These are phyloP conservation scores for Voacanga thouarsii DNA, from an alignment of 257 asterid genomes.

Conservation along the genomic window DNA sequence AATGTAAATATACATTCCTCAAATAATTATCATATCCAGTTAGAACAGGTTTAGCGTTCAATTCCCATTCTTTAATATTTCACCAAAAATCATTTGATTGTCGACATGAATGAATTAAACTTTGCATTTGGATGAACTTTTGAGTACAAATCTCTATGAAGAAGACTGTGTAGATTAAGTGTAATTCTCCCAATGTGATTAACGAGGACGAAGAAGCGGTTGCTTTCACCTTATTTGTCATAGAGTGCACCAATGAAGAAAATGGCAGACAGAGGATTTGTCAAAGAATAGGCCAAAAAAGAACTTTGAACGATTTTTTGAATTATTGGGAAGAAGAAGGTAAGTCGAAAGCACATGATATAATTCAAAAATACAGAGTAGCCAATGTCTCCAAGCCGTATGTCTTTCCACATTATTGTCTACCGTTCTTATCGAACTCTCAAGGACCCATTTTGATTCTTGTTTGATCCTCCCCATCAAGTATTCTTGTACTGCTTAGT, in stretches of 20 bases:
- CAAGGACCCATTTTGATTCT: conserved; percentile 21
- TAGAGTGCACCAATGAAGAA: conserved; percentile 12
- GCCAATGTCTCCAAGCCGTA: not conserved
- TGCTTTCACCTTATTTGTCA: not conserved
- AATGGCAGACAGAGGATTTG: conserved; percentile 14
- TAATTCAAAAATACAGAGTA: not conserved
- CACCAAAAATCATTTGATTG: no score
- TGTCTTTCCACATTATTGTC: not conserved
- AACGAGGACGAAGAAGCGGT: conserved; percentile 6
- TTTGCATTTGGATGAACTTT: no score
- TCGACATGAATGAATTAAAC: no score
- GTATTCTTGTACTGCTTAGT: not conserved
- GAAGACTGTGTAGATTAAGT: not conserved
- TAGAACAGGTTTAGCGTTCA: no score
- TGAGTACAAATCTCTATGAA: no score
- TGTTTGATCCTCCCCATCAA: not conserved
- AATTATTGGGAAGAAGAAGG: conserved; percentile 11
- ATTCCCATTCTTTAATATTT: no score
- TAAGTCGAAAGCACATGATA: not conserved
- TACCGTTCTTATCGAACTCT: not conserved
- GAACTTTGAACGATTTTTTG: conserved; percentile 13
- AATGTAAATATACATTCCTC: no score
- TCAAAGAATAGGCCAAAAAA: conserved; percentile 21
- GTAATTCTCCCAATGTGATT: not conserved
- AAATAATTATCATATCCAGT: no score